Conservation (phyloP, 2,329 filamentous ascomycete species). For the Dactylellina cionopaga region DNA sequence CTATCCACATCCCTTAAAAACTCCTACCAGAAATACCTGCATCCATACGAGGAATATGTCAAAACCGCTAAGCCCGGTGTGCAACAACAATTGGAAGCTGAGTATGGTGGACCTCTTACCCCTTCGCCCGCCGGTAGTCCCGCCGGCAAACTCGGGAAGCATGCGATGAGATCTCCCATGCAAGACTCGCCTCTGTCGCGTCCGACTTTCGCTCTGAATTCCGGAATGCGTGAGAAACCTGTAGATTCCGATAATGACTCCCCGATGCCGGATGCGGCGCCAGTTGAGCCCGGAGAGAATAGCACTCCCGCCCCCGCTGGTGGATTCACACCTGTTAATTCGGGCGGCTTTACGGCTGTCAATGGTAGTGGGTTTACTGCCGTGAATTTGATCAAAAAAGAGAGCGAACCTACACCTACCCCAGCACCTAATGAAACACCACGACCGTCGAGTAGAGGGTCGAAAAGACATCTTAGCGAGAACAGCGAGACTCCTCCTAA, state of each 20-base stretch:
- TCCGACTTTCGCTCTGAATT: constrained; percentile 68
- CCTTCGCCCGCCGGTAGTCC: constrained; percentile 79
- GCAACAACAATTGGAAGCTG: constrained; percentile 92
- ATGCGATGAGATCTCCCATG: constrained; percentile 62
- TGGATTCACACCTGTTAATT: constrained; percentile 71
- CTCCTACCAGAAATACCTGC: constrained; percentile 95
- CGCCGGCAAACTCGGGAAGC: constrained; percentile 66
- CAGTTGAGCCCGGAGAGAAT: constrained; percentile 59
- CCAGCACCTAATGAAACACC: constrained; percentile 46
- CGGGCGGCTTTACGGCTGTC: constrained; percentile 71
- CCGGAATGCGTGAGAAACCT: constrained; percentile 64
- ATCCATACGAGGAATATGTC: constrained; percentile 95
- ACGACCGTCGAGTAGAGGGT: constrained; percentile 58
- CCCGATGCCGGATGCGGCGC: constrained; percentile 60
- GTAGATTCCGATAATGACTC: constrained; percentile 61
- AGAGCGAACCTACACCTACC: constrained; percentile 44
- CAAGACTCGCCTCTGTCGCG: constrained; percentile 75
- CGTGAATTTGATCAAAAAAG: constrained; percentile 55
- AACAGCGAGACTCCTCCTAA: constrained; percentile 53
- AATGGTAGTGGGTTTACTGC: constrained; percentile 65
- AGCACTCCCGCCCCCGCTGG: constrained; percentile 62
- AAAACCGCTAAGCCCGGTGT: constrained; percentile 90
- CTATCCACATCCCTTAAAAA: constrained; percentile 97
- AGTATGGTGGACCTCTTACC: constrained; percentile 91
- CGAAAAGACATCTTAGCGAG: constrained; percentile 63